A percentile compares a stretch with the other conserved stretches of the same genome.
Conservation (phyloP, 306 rosid species). For the Vigna reflexopilosa region DNA sequence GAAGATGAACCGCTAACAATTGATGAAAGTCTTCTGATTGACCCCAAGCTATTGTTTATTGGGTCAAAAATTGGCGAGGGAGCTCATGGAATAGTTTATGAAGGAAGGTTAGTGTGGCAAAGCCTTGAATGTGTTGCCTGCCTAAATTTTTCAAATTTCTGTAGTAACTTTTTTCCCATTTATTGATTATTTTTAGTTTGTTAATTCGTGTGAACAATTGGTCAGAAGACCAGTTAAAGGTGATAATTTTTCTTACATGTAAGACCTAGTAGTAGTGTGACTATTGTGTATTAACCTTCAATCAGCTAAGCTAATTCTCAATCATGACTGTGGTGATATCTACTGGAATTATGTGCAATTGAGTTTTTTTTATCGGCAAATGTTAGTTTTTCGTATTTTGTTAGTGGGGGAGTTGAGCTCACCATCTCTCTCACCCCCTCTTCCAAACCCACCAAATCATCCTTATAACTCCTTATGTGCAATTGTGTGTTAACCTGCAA, state of each 20-base stretch:
- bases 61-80: slow-evolving; percentile 85
- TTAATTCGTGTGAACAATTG: slow-evolving; percentile 23
- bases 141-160: background rate
- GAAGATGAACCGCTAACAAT: slow-evolving; percentile 58
- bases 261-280: background rate
- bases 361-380: too few relatives aligned
- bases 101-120: slow-evolving; percentile 81
- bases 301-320: slow-evolving; percentile 1
- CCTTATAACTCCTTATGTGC: background rate
- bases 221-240: slow-evolving; percentile 13
- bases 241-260: slow-evolving; percentile 6
- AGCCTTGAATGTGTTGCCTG: slow-evolving; percentile 19
- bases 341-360: background rate
- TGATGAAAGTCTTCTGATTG: slow-evolving; percentile 78
- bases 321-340: background rate
- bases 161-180: background rate
- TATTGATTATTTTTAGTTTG: background rate
- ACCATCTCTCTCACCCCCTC: too few relatives aligned
- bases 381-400: too few relatives aligned
- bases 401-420: too few relatives aligned
- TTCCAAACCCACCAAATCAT: too few relatives aligned
- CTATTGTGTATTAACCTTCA: background rate
- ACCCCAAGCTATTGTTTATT: slow-evolving; percentile 74
- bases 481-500: background rate
- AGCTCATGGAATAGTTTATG: slow-evolving; percentile 85